Evolutionary conservation across 1,139 yeast genomes (phyloP).

Genomic region (Taphrina pruni): DNA sequence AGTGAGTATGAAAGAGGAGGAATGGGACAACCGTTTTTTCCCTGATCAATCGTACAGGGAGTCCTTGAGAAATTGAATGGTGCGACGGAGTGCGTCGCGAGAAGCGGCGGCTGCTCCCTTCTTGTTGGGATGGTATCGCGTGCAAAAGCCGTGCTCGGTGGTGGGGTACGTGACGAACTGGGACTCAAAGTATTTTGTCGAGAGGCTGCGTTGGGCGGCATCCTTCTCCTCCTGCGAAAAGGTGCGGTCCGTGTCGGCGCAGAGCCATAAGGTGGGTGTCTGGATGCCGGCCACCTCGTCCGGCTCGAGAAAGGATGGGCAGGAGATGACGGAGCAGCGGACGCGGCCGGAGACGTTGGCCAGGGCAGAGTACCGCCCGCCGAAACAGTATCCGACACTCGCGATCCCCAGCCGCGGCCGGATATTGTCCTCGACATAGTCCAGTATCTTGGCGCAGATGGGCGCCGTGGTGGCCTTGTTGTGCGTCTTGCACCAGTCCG

Average conservation of each 20-base stretch:
- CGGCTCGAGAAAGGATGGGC: constrained; percentile 36
- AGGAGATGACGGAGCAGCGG: constrained; percentile 39
- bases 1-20: background rate
- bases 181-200: constrained; percentile 31
- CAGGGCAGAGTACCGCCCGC: constrained; percentile 46
- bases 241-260: constrained; percentile 38
- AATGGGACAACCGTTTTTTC: background rate
- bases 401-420: constrained; percentile 44
- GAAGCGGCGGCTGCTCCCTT: constrained; percentile 39
- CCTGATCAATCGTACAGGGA: constrained; percentile 27
- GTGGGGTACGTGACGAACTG: constrained; percentile 38
- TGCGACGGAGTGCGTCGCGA: constrained; percentile 30
- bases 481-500: constrained; percentile 44
- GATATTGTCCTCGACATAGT: constrained; percentile 43
- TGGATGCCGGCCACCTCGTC: constrained; percentile 35
- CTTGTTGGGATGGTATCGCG: constrained; percentile 39
- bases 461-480: constrained; percentile 44
- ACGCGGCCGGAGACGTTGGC: constrained; percentile 40
- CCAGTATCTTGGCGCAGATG: constrained; percentile 42
- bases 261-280: constrained; percentile 39
- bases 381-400: constrained; percentile 46
- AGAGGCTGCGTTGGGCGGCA: constrained; percentile 33
- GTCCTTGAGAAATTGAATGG: constrained; percentile 30
- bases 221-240: constrained; percentile 35
- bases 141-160: constrained; percentile 40